Evolutionary conservation across 768 basidiomycete genomes (phyloP).

Genomic region (Antrodiella citrinella): DNA sequence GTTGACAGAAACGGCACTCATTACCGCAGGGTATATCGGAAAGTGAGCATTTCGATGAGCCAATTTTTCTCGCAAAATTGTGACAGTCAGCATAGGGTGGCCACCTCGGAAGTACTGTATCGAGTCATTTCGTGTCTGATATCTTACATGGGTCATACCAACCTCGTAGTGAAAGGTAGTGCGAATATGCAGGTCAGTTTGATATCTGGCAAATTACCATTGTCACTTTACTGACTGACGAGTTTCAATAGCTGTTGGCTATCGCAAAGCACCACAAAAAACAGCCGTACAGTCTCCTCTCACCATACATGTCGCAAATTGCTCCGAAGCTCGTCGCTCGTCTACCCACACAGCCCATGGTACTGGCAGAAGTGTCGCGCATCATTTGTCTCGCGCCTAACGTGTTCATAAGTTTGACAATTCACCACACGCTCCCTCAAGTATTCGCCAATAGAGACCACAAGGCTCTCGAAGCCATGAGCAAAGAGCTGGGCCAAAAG

Average conservation of each 20-base stretch:
- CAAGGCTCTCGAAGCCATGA: conserved; percentile 54
- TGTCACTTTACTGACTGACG: no score
- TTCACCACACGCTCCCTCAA: conserved; percentile 57
- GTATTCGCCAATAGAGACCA: conserved; percentile 57
- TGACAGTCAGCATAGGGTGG: no score
- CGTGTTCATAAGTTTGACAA: conserved; percentile 58
- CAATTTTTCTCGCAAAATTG: no score
- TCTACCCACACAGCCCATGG: conserved; percentile 46
- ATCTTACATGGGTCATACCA: conserved; percentile 56
- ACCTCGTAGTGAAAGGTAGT: conserved; percentile 60
- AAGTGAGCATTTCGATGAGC: conserved; percentile 27
- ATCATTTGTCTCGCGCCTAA: conserved; percentile 48
- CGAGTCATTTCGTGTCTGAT: conserved; percentile 56
- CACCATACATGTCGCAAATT: conserved; percentile 62
- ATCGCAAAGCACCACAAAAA: conserved; percentile 54
- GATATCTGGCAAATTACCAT: neutral
- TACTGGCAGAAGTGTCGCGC: conserved; percentile 60
- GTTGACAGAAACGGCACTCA: conserved; percentile 55
- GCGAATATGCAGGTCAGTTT: conserved; percentile 57
- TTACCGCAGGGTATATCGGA: conserved; percentile 51
- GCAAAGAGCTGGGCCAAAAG: conserved; percentile 38
- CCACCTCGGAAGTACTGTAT: conserved; percentile 45
- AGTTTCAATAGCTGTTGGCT: conserved; percentile 53
- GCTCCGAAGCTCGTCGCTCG: conserved; percentile 56
- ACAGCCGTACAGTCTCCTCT: conserved; percentile 54